Evolutionary conservation across 345 rosid genomes (phyloP).

Genomic region (Arabidopsis arenosa): DNA sequence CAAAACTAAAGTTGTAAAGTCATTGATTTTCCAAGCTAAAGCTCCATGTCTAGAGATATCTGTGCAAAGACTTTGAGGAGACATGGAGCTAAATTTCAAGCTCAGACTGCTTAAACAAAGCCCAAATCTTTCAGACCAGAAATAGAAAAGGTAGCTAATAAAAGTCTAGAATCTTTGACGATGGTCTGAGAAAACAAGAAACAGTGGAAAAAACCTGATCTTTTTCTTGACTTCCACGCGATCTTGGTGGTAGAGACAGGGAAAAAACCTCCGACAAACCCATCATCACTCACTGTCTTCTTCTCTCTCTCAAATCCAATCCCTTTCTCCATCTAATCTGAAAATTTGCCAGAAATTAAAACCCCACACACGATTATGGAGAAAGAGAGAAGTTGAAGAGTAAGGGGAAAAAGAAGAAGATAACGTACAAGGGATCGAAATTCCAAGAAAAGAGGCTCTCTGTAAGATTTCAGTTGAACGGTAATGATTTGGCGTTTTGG

Average conservation of each 20-base stretch:
- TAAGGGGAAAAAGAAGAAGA: constrained; percentile 34
- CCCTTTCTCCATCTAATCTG: constrained; percentile 43
- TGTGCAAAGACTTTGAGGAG: constrained; percentile 1
- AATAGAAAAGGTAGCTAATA: constrained; percentile 1
- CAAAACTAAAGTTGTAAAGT: not conserved
- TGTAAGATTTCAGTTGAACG: constrained; percentile 44
- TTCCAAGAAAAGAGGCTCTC: not conserved
- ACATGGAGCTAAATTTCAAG: constrained; percentile 9
- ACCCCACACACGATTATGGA: not conserved
- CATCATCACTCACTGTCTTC: constrained; percentile 50
- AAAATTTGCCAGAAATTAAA: not conserved
- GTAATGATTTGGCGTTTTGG: constrained; percentile 45
- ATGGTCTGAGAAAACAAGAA: constrained; percentile 19
- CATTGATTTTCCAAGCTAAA: constrained; percentile 11
- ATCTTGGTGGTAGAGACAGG: constrained; percentile 70
- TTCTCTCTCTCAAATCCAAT: constrained; percentile 23
- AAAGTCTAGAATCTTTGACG: not conserved
- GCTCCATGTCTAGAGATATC: constrained; percentile 15
- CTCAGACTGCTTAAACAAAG: not conserved
- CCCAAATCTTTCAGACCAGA: constrained; percentile 1
- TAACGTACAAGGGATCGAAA: constrained; percentile 32
- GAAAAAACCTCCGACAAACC: constrained; percentile 67
- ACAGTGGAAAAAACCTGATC: constrained; percentile 57
- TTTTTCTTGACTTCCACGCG: constrained; percentile 80
- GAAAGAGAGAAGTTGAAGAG: constrained; percentile 25